A percentile compares a stretch with the other conserved stretches of the same genome.
phyloP scores from a whole-genome alignment of 164 flowering plant species.

The Piper betle region DNA sequence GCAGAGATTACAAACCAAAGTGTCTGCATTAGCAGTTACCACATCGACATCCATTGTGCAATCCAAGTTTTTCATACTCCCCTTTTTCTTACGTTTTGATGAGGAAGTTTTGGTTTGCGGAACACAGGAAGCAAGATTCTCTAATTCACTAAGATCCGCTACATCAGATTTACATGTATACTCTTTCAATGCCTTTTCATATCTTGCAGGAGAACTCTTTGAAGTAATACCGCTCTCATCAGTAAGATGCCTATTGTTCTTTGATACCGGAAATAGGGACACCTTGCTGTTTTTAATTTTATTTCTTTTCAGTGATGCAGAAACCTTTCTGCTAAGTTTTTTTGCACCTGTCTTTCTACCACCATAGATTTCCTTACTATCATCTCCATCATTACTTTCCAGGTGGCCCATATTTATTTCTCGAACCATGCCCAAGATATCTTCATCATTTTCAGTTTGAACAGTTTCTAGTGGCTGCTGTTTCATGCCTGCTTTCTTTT shows the following conservation, averaged over 20 bases:
- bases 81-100: conserved; percentile 28
- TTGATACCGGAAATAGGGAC: conserved; percentile 30
- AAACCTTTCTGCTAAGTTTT: conserved; percentile 9
- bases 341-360: conserved; percentile 17
- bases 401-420: conserved; percentile 63
- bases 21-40: too few species aligned
- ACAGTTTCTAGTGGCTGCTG: conserved; percentile 23
- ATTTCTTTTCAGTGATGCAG: conserved; percentile 26
- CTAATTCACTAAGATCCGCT: conserved; percentile 20
- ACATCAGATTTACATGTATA: conserved; percentile 1
- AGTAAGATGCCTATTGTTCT: conserved; percentile 44
- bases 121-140: conserved; percentile 26
- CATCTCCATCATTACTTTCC: conserved; percentile 8
- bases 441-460: conserved; percentile 41
- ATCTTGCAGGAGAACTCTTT: conserved; percentile 7
- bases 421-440: conserved; percentile 74
- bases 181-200: neutral
- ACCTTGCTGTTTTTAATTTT: conserved; percentile 21
- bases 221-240: conserved; percentile 13
- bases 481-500: conserved; percentile 27
- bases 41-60: too few species aligned
- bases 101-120: conserved; percentile 20
- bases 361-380: conserved; percentile 21
- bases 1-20: conserved; percentile 22
- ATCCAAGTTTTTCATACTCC: conserved; percentile 11